These are phyloP conservation scores for Pythium volutum DNA, from an alignment of 352 stramenopile genomes.

Conservation along the genomic window DNA sequence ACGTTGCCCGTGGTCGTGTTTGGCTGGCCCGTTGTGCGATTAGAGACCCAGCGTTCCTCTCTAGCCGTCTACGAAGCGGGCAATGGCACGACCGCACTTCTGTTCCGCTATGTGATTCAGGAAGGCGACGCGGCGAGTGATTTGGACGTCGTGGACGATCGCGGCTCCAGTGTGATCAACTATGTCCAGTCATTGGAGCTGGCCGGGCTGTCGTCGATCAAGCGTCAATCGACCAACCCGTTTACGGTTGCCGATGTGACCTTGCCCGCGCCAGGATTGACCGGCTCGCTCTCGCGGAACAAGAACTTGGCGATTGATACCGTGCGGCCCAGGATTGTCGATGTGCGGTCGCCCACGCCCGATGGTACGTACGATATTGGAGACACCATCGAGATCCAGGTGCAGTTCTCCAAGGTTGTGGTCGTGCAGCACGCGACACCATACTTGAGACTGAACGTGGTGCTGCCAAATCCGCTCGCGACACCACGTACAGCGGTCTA, in stretches of 20 bases:
- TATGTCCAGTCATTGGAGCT: slow-evolving; percentile 52
- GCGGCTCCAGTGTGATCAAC: slow-evolving; percentile 30
- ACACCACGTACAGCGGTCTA: slow-evolving; percentile 46
- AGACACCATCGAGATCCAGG: slow-evolving; percentile 42
- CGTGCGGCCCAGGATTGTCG: slow-evolving; percentile 37
- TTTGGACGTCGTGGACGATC: slow-evolving; percentile 58
- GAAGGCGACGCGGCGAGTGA: slow-evolving; percentile 34
- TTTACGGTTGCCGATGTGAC: slow-evolving; percentile 38
- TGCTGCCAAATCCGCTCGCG: background rate
- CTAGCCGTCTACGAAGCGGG: slow-evolving; percentile 31
- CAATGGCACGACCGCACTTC: slow-evolving; percentile 40
- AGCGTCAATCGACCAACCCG: slow-evolving; percentile 42
- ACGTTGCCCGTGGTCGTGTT: slow-evolving; percentile 62
- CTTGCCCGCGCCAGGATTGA: slow-evolving; percentile 41
- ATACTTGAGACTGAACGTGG: slow-evolving; percentile 53
- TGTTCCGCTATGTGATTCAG: slow-evolving; percentile 47
- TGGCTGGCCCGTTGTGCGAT: slow-evolving; percentile 37
- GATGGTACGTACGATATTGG: slow-evolving; percentile 70
- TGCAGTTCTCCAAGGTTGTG: slow-evolving; percentile 55
- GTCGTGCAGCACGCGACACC: slow-evolving; percentile 38
- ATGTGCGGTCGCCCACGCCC: slow-evolving; percentile 31
- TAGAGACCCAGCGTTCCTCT: slow-evolving; percentile 28
- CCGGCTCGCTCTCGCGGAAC: slow-evolving; percentile 41
- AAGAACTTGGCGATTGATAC: slow-evolving; percentile 52
- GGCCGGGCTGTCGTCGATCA: slow-evolving; percentile 35